phyloP scores from a whole-genome alignment of 2,329 filamentous ascomycete species.

The Cordyceps militaris region DNA sequence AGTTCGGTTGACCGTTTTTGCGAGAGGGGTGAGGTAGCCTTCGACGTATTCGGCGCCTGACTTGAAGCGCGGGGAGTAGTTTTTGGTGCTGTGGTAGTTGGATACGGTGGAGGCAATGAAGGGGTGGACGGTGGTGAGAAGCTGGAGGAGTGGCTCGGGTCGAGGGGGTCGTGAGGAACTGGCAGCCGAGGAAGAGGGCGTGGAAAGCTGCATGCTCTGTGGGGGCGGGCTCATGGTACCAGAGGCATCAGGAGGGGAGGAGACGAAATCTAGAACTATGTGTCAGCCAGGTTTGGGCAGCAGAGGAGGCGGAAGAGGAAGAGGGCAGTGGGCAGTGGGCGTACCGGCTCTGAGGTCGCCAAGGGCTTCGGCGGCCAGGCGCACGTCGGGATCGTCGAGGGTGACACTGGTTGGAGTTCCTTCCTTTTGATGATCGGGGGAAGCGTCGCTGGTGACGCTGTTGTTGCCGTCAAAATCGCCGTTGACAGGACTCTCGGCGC shows the following conservation, averaged over 20 bases:
- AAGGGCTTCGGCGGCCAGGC: constrained; percentile 66
- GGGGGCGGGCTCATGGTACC: constrained; percentile 32
- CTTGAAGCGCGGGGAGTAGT: constrained; percentile 82
- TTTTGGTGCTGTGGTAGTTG: constrained; percentile 79
- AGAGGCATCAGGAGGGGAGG: constrained; percentile 48
- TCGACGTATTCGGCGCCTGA: constrained; percentile 89
- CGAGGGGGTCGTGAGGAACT: constrained; percentile 37
- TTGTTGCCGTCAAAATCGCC: constrained; percentile 43
- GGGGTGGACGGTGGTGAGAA: constrained; percentile 84
- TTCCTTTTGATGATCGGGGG: constrained; percentile 41
- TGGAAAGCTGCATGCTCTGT: not conserved
- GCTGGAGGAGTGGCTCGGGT: constrained; percentile 73
- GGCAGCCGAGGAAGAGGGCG: constrained; percentile 17
- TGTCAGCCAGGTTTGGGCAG: constrained; percentile 13
- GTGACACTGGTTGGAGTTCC: constrained; percentile 45
- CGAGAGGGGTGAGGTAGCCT: constrained; percentile 76
- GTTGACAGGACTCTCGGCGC: constrained; percentile 38
- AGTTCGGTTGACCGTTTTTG: constrained; percentile 78
- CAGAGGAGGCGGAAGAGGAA: not conserved
- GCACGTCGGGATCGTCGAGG: constrained; percentile 60
- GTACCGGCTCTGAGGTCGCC: constrained; percentile 67
- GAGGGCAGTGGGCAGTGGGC: constrained; percentile 21
- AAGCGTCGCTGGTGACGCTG: constrained; percentile 35
- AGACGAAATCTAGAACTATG: constrained; percentile 53
- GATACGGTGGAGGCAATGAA: constrained; percentile 79